Base-by-base conservation (phyloP, 2,329 filamentous ascomycete genomes). In the Tricladium varicosporioides region DNA sequence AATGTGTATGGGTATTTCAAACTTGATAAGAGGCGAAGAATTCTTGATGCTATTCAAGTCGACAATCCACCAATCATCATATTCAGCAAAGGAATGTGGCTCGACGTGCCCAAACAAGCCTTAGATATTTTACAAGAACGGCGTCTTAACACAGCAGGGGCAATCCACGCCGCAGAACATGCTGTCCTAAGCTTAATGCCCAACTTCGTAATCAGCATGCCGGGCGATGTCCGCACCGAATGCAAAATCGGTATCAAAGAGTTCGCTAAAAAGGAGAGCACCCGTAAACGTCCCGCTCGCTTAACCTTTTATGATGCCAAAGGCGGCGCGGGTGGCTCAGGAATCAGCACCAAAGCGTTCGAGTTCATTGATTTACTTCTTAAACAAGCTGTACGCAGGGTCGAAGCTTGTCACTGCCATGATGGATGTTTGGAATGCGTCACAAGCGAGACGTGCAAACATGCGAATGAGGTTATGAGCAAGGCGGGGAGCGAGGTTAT, bases 1-100 rank as follows among this genome's bases (percentile, higher is more conserved):
- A 87, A 90, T 31, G 92, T 99, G 1, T 97, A 95, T 71, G 94
- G 94, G 1, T 99, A 94, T 76, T 97, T 97, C 81, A 97, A 97
- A 71, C 78, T 97, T n/a, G 92, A 97, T 73, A 88, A 87, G 69
- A 87, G 85, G 64, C 84, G 88, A 1, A 85, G 91, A 1, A 90
- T 97, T 56, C 82, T 97, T 13, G 94, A 99, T 70, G 93, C 93
- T 2, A 88, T 97, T 0, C 84, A 93, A 58, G 92, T 97, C 18
- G 91, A 97, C 71, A 96, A 96, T 64, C 92, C 93, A 2, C 92
- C 94, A 0, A 91, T 97, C 51, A 84, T 94, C 50, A 84, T 92
- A 2, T 82, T 87, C 69, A 89, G 85, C 66, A 95, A 94, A 70
- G 94, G 92, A 42, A 90, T 97, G 85, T 99, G 94, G 94, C 82